A percentile compares a stretch with the other conserved stretches of the same genome.
phyloP scores from a whole-genome alignment of 495 filamentous ascomycete species.

The Bombardia bombarda region DNA sequence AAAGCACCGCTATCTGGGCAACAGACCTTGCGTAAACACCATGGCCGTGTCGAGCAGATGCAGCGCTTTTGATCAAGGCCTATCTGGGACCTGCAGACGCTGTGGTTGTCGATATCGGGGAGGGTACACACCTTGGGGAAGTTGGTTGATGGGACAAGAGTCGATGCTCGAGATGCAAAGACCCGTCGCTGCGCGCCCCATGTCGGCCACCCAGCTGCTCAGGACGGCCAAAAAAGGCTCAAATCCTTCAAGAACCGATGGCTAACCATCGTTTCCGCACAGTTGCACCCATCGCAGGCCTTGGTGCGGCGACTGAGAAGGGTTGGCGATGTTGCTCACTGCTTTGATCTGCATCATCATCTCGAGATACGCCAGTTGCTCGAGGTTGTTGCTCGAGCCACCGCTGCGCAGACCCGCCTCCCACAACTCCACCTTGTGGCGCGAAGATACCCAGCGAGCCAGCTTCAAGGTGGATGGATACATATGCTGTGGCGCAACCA shows the following conservation, averaged over 20 bases:
- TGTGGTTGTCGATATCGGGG: constrained; percentile 4
- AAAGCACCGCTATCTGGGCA: too few species aligned
- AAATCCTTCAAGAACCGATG: constrained; percentile 3
- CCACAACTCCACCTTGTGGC: too few species aligned
- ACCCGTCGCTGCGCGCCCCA: constrained; percentile 4
- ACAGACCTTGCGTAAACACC: background rate
- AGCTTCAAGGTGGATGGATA: too few species aligned
- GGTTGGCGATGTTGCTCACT: constrained; percentile 7
- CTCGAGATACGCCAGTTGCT: background rate
- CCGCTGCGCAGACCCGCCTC: background rate
- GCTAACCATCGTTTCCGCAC: constrained; percentile 5
- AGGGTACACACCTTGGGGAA: constrained; percentile 10
- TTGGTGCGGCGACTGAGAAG: constrained; percentile 10
- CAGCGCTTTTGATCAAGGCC: constrained; percentile 3
- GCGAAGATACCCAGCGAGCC: too few species aligned
- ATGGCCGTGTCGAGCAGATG: background rate
- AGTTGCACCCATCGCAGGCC: constrained; percentile 6
- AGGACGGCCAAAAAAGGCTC: constrained; percentile 5
- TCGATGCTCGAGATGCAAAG: constrained; percentile 3
- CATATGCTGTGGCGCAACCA: too few species aligned
- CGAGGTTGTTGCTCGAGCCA: constrained; percentile 1
- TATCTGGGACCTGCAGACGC: background rate
- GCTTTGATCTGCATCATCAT: constrained; percentile 3
- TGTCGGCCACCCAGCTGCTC: constrained; percentile 5
- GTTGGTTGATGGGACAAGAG: background rate